Conservation (phyloP, 768 basidiomycete genomes). For the Hygrocybe coccinea region DNA sequence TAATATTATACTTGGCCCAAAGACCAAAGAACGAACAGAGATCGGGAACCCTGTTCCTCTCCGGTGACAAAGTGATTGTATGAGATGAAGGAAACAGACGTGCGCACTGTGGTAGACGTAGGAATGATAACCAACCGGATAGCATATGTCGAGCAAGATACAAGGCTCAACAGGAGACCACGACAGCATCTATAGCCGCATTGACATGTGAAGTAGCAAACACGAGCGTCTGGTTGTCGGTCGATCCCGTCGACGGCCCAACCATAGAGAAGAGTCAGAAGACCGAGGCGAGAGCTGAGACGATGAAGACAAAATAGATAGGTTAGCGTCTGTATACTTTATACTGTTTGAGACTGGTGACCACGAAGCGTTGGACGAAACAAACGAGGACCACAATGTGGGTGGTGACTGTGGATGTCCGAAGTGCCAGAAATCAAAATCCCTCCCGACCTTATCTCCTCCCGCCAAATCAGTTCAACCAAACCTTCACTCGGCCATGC, state of each 20-base stretch:
- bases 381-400: background rate
- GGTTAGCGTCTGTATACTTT: slow-evolving; percentile 1
- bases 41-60: background rate
- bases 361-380: background rate
- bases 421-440: background rate
- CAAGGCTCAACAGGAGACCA: too few relatives aligned
- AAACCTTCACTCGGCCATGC: background rate
- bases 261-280: too few relatives aligned
- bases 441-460: background rate
- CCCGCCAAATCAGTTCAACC: background rate
- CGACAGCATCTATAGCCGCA: too few relatives aligned
- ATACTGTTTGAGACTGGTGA: background rate
- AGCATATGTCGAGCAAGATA: too few relatives aligned
- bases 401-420: background rate
- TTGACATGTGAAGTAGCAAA: too few relatives aligned
- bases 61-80: background rate
- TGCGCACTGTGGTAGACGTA: background rate
- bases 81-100: background rate
- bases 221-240: background rate
- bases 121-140: background rate
- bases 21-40: background rate
- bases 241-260: background rate
- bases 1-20: background rate
- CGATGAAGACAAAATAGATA: background rate
- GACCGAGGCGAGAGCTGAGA: background rate